These are phyloP conservation scores for Filobasidium floriforme DNA, from an alignment of 768 basidiomycete genomes.

Conservation along the genomic window DNA sequence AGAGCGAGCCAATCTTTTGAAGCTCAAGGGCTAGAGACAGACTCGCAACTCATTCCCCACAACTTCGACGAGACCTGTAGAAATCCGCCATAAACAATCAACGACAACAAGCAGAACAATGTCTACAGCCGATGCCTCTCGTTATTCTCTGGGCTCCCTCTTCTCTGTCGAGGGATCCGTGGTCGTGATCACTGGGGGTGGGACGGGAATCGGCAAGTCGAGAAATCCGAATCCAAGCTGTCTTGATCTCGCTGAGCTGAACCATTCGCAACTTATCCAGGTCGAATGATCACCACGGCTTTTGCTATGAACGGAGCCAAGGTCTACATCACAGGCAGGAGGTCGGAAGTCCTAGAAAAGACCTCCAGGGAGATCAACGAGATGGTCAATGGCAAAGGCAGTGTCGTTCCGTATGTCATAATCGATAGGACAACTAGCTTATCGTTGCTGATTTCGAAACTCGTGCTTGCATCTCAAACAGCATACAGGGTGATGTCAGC, in stretches of 20 bases:
- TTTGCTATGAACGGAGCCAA: constrained; percentile 40
- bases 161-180: constrained; percentile 40
- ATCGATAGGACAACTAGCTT: too few relatives aligned
- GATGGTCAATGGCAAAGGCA: constrained; percentile 25
- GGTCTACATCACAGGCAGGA: constrained; percentile 43
- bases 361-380: constrained; percentile 31
- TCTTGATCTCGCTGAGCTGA: too few relatives aligned
- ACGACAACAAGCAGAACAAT: constrained; percentile 3
- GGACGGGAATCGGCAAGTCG: constrained; percentile 42
- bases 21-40: too few relatives aligned
- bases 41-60: too few relatives aligned
- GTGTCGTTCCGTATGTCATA: constrained; percentile 31
- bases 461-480: constrained; percentile 4
- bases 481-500: constrained; percentile 34
- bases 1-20: too few relatives aligned
- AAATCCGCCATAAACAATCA: too few relatives aligned
- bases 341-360: constrained; percentile 32
- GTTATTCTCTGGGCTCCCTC: constrained; percentile 19
- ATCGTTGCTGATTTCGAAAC: neutral
- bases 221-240: too few relatives aligned
- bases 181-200: constrained; percentile 41
- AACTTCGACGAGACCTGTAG: too few relatives aligned
- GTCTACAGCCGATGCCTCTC: neutral
- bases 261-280: neutral
- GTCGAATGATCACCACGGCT: constrained; percentile 34